A percentile compares a stretch with the other conserved stretches of the same genome.
Conservation (phyloP, 73 alveolate species). For the Paramecium sexaurelia region DNA sequence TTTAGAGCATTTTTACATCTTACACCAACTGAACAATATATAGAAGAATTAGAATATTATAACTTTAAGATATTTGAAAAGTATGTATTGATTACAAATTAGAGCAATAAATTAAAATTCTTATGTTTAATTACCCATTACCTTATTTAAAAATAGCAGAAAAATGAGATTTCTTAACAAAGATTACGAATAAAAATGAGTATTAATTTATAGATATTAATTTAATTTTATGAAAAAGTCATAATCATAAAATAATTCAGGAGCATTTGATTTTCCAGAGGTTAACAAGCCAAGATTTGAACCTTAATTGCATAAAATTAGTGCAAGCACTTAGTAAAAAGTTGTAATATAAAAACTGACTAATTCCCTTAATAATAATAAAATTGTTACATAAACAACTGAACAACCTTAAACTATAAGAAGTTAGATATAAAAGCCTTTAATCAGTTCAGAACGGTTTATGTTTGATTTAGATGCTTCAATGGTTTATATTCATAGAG, state of each 20-base stretch:
- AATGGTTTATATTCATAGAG: conserved; percentile 33
- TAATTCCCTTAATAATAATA: not conserved
- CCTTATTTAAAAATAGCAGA: not conserved
- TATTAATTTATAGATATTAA: not conserved
- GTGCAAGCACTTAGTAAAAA: not conserved
- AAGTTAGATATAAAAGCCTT: not conserved
- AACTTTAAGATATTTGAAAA: conserved; percentile 63
- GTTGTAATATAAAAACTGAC: not conserved
- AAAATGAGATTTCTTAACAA: not conserved
- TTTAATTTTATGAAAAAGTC: conserved; percentile 12
- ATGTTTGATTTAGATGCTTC: conserved; percentile 53
- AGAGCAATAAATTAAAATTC: conserved; percentile 53
- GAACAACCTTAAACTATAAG: not conserved
- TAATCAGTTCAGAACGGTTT: not conserved
- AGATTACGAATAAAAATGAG: not conserved
- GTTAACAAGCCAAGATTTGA: not conserved
- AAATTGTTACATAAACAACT: not conserved
- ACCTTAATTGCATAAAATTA: not conserved
- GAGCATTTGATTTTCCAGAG: not conserved
- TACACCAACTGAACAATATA: conserved; percentile 38
- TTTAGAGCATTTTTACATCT: conserved; percentile 63
- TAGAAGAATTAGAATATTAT: conserved; percentile 42
- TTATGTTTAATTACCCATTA: not conserved
- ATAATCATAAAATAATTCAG: not conserved
- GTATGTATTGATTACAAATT: not conserved